A percentile compares a stretch with the other conserved stretches of the same genome.
phyloP scores from a whole-genome alignment of 805 yeast genomes.

The Spathaspora gorwiae region DNA sequence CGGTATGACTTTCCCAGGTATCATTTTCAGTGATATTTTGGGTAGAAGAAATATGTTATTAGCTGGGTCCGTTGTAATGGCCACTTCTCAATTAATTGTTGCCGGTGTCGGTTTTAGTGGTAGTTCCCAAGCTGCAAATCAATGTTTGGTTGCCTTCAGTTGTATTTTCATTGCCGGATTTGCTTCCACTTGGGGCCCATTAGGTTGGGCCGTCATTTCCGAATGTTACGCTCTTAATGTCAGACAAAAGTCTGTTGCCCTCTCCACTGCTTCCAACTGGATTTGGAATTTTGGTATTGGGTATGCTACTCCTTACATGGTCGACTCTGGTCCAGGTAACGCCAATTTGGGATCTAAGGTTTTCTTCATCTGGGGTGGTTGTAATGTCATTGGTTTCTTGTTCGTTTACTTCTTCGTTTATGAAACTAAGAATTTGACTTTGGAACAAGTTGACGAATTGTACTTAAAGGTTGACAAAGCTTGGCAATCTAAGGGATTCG shows the following conservation, averaged over 20 bases:
- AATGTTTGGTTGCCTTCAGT: conserved; percentile 31
- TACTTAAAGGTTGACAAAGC: conserved; percentile 29
- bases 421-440: conserved; percentile 39
- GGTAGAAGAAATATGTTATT: conserved; percentile 66
- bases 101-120: conserved; percentile 42
- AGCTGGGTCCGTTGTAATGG: conserved; percentile 61
- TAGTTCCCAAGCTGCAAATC: conserved; percentile 25
- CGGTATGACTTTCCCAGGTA: conserved; percentile 35
- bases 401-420: conserved; percentile 31
- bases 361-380: conserved; percentile 42
- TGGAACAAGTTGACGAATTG: conserved; percentile 40
- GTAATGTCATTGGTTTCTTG: conserved; percentile 28
- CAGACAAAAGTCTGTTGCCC: conserved; percentile 37
- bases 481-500: conserved; percentile 27
- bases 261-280: conserved; percentile 40
- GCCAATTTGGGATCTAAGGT: conserved; percentile 39
- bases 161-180: conserved; percentile 38
- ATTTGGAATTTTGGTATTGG: conserved; percentile 41
- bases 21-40: conserved; percentile 24
- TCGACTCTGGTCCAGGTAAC: conserved; percentile 34
- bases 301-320: conserved; percentile 40
- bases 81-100: conserved; percentile 48
- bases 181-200: conserved; percentile 42
- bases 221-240: conserved; percentile 35
- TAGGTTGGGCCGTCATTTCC: conserved; percentile 36